These are phyloP conservation scores for Pseudozyma flocculosa DNA, from an alignment of 1,284 basidiomycete species.

Conservation along the genomic window DNA sequence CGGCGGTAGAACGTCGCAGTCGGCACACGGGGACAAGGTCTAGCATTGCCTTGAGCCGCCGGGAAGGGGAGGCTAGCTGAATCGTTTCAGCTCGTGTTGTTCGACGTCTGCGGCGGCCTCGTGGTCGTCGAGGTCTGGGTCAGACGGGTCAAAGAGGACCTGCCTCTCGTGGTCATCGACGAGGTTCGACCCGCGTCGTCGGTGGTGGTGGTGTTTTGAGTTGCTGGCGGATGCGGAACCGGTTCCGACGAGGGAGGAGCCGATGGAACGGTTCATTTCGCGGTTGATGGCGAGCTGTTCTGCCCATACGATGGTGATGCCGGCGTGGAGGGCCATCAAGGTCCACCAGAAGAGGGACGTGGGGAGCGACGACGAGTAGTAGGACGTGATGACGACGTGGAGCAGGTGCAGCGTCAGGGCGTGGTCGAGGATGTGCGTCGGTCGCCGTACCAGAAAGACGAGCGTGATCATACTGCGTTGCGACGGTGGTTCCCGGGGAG, in stretches of 20 bases:
- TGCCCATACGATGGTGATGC: conserved; percentile 74
- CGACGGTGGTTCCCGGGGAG: too few species aligned
- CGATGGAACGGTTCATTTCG: conserved; percentile 68
- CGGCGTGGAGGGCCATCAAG: conserved; percentile 71
- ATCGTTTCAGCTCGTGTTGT: too few species aligned
- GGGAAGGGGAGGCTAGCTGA: too few species aligned
- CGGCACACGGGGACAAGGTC: too few species aligned
- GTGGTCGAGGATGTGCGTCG: conserved; percentile 93
- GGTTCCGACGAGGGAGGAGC: conserved; percentile 17
- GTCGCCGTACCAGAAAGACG: conserved; percentile 81
- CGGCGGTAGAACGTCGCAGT: too few species aligned
- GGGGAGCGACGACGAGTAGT: conserved; percentile 83
- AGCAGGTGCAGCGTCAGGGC: conserved; percentile 82
- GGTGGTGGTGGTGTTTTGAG: too few species aligned
- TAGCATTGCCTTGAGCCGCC: too few species aligned
- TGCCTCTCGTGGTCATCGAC: too few species aligned
- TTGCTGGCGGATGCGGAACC: conserved; percentile 30
- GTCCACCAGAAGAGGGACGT: conserved; percentile 61
- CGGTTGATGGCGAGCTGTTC: conserved; percentile 86
- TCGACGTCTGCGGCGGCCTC: too few species aligned
- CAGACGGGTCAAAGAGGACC: too few species aligned
- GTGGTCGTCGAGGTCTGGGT: too few species aligned
- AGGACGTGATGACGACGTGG: conserved; percentile 86
- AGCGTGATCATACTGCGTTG: conserved; percentile 73
- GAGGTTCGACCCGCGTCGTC: too few species aligned